These are phyloP conservation scores for Cladobotryum mycophilum DNA, from an alignment of 2,329 filamentous ascomycete genomes.

Conservation along the genomic window DNA sequence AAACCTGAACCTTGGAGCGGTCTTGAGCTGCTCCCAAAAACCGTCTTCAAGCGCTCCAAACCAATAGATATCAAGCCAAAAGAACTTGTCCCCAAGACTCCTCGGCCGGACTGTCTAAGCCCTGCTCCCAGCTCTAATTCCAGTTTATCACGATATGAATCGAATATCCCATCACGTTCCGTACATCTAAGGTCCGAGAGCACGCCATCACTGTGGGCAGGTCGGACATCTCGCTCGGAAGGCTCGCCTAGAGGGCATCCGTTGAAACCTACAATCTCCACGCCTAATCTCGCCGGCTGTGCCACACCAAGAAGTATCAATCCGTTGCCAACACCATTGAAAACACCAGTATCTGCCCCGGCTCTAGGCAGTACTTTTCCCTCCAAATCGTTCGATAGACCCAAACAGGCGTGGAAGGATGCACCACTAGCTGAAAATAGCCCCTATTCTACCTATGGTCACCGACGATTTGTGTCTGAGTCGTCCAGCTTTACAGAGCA, in stretches of 20 bases:
- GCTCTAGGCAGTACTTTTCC: conserved; percentile 36
- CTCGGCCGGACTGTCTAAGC: conserved; percentile 40
- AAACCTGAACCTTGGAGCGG: background rate
- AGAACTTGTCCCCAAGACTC: background rate
- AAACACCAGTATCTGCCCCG: conserved; percentile 46
- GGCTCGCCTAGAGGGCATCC: conserved; percentile 43
- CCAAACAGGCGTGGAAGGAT: conserved; percentile 1
- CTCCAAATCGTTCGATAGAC: conserved; percentile 39
- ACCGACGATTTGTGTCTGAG: conserved; percentile 51
- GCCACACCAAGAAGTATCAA: conserved; percentile 38
- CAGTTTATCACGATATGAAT: background rate
- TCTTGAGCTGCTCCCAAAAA: conserved; percentile 1
- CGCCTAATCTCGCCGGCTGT: conserved; percentile 31
- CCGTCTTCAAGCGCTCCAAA: conserved; percentile 18
- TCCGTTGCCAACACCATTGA: conserved; percentile 34
- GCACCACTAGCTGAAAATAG: conserved; percentile 1
- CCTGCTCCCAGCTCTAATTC: conserved; percentile 25
- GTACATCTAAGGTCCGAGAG: conserved; percentile 42
- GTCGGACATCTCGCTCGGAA: conserved; percentile 37
- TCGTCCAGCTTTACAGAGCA: conserved; percentile 54
- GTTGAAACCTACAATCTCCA: conserved; percentile 30
- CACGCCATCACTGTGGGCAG: conserved; percentile 33
- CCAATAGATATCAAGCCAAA: conserved; percentile 14
- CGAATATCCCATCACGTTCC: background rate
- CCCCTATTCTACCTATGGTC: conserved; percentile 25